Percentiles rank a stretch among this genome's conserved stretches.
These are phyloP conservation scores for Rosa multiflora DNA, from an alignment of 306 rosid genomes.

Conservation along the genomic window DNA sequence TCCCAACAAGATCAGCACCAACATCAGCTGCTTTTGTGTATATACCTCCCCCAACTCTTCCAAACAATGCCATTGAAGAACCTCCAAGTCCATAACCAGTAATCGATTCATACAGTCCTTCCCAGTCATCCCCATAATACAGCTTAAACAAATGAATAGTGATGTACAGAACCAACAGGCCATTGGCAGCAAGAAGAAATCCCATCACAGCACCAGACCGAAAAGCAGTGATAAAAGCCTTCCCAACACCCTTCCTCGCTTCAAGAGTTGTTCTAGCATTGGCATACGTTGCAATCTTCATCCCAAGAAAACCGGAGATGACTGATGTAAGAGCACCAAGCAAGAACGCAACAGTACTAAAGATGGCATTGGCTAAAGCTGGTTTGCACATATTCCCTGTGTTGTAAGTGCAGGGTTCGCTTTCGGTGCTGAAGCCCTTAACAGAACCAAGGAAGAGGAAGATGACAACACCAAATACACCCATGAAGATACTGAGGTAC, in stretches of 20 bases:
- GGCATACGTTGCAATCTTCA: constrained; percentile 75
- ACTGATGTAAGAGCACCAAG: constrained; percentile 64
- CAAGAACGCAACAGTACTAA: constrained; percentile 60
- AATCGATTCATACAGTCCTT: constrained; percentile 67
- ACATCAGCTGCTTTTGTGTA: constrained; percentile 86
- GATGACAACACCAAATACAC: constrained; percentile 47
- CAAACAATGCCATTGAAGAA: constrained; percentile 76
- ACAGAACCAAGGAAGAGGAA: constrained; percentile 70
- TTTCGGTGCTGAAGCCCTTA: constrained; percentile 64
- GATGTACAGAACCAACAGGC: constrained; percentile 52
- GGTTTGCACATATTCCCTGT: constrained; percentile 62
- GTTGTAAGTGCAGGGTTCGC: constrained; percentile 68
- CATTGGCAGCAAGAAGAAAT: constrained; percentile 71
- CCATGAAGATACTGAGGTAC: constrained; percentile 59
- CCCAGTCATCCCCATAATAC: constrained; percentile 80
- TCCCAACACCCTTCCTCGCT: constrained; percentile 62
- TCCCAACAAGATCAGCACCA: constrained; percentile 76
- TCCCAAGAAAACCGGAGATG: constrained; percentile 62
- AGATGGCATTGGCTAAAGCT: constrained; percentile 62
- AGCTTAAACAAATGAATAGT: constrained; percentile 58
- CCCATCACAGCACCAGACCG: constrained; percentile 72
- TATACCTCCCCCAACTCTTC: constrained; percentile 77
- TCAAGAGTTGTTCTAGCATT: constrained; percentile 70
- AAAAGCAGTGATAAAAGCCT: constrained; percentile 57
- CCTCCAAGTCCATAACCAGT: constrained; percentile 80